These are phyloP conservation scores for Curvularia sp. DNA, from an alignment of 2,329 filamentous ascomycete species.

Conservation along the genomic window DNA sequence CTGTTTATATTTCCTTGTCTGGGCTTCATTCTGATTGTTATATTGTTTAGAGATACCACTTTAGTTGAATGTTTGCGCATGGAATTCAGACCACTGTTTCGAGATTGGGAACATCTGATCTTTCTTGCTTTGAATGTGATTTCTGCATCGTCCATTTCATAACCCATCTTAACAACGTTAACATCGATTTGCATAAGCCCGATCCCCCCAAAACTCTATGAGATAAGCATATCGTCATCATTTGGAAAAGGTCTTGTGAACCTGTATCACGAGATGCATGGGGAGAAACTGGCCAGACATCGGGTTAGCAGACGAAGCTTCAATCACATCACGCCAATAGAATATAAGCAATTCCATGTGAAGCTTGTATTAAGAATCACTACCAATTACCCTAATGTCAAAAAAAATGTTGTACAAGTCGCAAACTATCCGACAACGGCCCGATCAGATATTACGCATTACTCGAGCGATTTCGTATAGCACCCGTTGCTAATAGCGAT, in stretches of 20 bases:
- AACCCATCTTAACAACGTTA: background rate
- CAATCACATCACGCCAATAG: background rate
- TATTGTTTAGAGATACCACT: background rate
- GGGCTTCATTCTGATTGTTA: background rate
- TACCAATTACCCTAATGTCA: background rate
- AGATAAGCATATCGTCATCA: background rate
- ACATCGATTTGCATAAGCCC: too few relatives aligned
- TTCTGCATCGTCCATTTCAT: background rate
- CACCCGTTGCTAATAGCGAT: background rate
- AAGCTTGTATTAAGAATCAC: conserved; percentile 8
- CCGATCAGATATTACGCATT: background rate
- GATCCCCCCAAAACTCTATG: too few relatives aligned
- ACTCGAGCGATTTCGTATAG: background rate
- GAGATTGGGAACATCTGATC: background rate
- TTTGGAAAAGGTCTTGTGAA: background rate
- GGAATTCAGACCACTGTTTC: background rate
- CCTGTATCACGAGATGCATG: background rate
- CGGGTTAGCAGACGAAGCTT: background rate
- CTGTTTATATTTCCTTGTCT: background rate
- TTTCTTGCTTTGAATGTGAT: background rate
- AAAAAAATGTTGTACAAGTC: conserved; percentile 8
- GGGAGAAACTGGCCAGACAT: too few relatives aligned
- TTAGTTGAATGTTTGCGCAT: background rate
- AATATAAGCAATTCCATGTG: background rate
- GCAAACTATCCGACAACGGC: background rate